Conservation (phyloP, 2,329 filamentous ascomycete genomes). For the Paracoccidioides brasiliensis region DNA sequence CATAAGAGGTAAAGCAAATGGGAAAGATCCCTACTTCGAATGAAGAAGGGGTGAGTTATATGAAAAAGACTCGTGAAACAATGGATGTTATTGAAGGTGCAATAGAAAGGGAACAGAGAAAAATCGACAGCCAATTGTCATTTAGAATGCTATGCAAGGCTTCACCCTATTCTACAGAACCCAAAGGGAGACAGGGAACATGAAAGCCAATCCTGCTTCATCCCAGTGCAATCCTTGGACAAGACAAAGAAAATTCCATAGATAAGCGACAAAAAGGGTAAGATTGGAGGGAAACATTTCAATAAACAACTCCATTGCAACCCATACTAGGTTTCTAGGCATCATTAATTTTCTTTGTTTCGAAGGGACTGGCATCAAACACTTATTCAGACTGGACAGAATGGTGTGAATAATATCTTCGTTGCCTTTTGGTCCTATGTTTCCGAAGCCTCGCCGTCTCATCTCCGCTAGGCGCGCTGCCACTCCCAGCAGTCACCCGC, state of each 20-base stretch:
- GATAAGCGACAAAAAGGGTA: background rate
- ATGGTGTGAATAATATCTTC: background rate
- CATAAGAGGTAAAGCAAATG: background rate
- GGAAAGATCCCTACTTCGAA: background rate
- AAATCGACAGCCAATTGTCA: background rate
- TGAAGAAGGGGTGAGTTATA: background rate
- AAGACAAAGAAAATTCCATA: background rate
- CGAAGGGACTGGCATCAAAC: background rate
- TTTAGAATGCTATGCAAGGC: background rate
- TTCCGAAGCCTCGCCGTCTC: background rate
- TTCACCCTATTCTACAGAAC: background rate
- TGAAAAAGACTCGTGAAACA: background rate
- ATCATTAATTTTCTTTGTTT: background rate
- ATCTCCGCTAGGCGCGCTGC: slow-evolving; percentile 1
- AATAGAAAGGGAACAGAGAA: background rate
- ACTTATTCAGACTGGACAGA: background rate
- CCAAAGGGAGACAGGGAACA: background rate
- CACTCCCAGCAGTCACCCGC: slow-evolving; percentile 11
- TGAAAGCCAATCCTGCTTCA: background rate
- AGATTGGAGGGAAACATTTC: background rate
- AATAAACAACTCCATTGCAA: background rate
- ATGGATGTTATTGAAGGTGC: background rate
- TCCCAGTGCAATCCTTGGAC: background rate
- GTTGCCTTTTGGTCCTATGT: background rate
- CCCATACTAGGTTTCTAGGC: background rate